Conservation (phyloP, 805 yeast species). For the Lachancea lanzarotensis region DNA sequence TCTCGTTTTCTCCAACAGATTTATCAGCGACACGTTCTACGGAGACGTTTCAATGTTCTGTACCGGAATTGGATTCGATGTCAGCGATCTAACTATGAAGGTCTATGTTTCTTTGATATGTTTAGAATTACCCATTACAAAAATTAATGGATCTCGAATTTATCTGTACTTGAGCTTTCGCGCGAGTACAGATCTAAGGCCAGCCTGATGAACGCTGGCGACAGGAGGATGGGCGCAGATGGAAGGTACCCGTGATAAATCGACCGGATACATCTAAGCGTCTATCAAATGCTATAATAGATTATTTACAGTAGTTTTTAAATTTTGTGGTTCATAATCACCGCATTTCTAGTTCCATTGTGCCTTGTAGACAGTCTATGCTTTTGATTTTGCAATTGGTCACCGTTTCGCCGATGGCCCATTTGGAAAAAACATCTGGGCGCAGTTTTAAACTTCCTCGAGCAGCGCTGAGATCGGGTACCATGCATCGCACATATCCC, state of each 20-base stretch:
- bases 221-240: background rate
- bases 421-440: slow-evolving; percentile 20
- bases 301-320: background rate
- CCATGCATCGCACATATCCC: slow-evolving; percentile 30
- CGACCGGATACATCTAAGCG: background rate
- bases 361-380: slow-evolving; percentile 41
- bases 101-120: background rate
- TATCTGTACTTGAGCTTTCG: background rate
- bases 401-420: slow-evolving; percentile 41
- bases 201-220: background rate
- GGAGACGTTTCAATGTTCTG: no score
- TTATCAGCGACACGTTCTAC: no score
- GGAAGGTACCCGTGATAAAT: background rate
- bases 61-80: no score
- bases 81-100: no score
- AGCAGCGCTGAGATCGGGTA: slow-evolving; percentile 27
- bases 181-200: background rate
- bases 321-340: background rate
- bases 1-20: no score
- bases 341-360: slow-evolving; percentile 27
- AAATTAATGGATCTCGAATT: background rate
- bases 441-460: slow-evolving; percentile 28
- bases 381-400: slow-evolving; percentile 36
- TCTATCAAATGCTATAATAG: background rate
- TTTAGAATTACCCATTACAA: background rate